Conservation (phyloP, 1,139 yeast genomes). For the Magnusiomyces fungicola region DNA sequence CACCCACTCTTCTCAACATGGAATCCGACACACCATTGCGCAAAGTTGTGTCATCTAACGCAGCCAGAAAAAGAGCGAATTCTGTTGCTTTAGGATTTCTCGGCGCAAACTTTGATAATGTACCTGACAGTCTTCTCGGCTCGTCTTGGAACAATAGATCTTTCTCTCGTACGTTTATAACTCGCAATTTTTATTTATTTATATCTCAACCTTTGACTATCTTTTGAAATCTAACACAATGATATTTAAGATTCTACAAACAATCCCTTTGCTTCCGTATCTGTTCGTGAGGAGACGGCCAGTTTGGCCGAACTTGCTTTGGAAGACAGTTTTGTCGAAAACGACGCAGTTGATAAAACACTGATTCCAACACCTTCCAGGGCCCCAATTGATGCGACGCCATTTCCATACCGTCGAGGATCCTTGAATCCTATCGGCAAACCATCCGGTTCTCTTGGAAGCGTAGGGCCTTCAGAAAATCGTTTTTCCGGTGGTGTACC, state of each 20-base stretch:
- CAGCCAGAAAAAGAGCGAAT: not conserved
- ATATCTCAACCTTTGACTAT: too few relatives aligned
- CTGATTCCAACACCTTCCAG: not conserved
- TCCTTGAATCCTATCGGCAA: not conserved
- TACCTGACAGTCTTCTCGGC: not conserved
- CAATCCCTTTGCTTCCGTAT: not conserved
- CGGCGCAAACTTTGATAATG: not conserved
- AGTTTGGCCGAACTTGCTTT: conserved; percentile 5
- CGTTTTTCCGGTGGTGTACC: too few relatives aligned
- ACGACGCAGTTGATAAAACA: not conserved
- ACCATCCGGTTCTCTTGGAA: too few relatives aligned
- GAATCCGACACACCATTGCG: not conserved
- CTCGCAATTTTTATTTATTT: too few relatives aligned
- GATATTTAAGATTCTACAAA: too few relatives aligned
- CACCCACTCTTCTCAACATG: too few relatives aligned
- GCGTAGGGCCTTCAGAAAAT: too few relatives aligned
- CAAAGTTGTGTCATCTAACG: not conserved
- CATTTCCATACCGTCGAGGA: not conserved
- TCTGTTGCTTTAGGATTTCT: not conserved
- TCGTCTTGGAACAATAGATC: conserved; percentile 3
- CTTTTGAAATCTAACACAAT: too few relatives aligned
- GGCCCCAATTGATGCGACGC: not conserved
- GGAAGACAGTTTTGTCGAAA: conserved; percentile 2
- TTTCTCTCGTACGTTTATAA: too few relatives aligned
- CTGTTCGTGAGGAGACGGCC: conserved; percentile 7